phyloP scores from a whole-genome alignment of 371 early-diverging fungal genomes.

The Saksenaea vasiformis region DNA sequence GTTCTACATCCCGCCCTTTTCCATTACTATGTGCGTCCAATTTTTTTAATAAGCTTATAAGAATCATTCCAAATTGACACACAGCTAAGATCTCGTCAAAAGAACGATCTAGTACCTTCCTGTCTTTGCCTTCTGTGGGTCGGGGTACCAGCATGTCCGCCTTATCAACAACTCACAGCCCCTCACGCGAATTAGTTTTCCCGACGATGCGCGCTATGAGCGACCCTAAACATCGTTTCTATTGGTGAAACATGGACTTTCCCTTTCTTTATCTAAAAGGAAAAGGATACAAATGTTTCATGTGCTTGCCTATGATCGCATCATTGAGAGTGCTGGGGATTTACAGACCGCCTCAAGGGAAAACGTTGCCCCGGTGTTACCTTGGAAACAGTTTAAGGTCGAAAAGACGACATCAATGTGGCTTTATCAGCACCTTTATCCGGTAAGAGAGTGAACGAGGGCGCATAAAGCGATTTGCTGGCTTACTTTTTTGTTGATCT shows the following conservation, averaged over 20 bases:
- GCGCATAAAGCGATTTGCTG: neutral
- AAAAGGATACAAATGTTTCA: neutral
- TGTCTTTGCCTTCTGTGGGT: neutral
- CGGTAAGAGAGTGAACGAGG: neutral
- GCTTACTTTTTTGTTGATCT: neutral
- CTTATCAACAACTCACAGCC: no score
- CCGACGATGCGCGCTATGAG: neutral
- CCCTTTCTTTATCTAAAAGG: neutral
- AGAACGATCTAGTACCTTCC: neutral
- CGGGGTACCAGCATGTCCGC: neutral
- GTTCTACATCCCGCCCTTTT: no score
- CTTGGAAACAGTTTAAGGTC: neutral
- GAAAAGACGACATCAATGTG: neutral
- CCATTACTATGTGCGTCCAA: no score
- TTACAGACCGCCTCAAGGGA: neutral
- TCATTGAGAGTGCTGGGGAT: neutral
- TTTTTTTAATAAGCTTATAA: no score
- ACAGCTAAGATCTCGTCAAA: no score
- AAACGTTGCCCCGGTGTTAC: constrained; percentile 3
- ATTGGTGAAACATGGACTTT: neutral
- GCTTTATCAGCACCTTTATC: neutral
- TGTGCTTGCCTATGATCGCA: neutral
- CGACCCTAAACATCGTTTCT: neutral
- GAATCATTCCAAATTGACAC: no score
- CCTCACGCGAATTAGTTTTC: constrained; percentile 1